Evolutionary conservation across 768 basidiomycete species (phyloP), one percentile per base, ranked within the genome.

Genomic region (Phaeolepiota aurea): DNA sequence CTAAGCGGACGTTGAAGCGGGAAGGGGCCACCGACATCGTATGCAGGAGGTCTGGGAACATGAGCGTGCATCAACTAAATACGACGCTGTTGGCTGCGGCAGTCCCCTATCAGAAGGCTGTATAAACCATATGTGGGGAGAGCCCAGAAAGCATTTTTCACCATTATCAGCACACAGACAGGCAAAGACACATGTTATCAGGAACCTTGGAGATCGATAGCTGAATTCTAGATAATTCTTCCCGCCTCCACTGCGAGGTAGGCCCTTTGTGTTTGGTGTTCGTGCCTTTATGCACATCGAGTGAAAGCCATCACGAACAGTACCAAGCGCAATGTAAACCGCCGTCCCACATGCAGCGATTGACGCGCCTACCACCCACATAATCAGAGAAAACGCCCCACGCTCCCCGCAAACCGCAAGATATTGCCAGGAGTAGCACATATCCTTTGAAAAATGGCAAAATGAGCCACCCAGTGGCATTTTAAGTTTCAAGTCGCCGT

Each of bases 161-260:
- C 82, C 33, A 72, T 68, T 30, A 81, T 68, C 3, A 82, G 48
- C 1, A 72, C 66, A 50, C 82, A 84, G 12, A 69, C 57, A 2
- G 76, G 68, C n/a, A 46, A 72, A 85, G 4, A 66, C 50, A 48
- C 79, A 84, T 3, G 79, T 78, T 12, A 62, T 65, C 51, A 87
- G 56, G 48, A 79, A 82, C 37, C 64, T 69, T 4, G 83, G 84
- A 3, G 65, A 65, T 34, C 72, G 64, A 56, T 74, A 86, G 14
- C 83, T 71, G 52, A 69, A 83, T 45, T 84, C 81, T 28, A 87
- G 58, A 49, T 86, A 87, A 37, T 78, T 82, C 62, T 85, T 85
- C 63, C 86, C 83, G 2, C 79, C 84, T 1, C 84, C 84, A 41
- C 69, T 85, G 2, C 75, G 64, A 1, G 84, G 84, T 2, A 87